A percentile compares a stretch with the other conserved stretches of the same genome.
phyloP scores from a whole-genome alignment of 148 eudicot genomes.

The Amaranthus hypochondriacus region DNA sequence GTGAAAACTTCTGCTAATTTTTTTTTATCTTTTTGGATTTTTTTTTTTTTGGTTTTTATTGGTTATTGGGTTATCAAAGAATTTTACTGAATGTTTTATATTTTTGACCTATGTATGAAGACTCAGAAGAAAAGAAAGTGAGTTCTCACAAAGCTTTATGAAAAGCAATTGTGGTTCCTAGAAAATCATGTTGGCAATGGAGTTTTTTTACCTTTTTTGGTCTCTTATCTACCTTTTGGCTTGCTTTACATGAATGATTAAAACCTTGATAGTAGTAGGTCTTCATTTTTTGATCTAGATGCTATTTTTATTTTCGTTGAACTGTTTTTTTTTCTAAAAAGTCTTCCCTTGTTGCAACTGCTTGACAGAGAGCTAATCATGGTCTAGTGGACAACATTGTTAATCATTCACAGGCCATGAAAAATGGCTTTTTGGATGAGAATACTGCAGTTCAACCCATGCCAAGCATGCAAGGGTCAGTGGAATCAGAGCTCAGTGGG shows the following conservation, averaged over 20 bases:
- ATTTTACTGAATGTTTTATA: too few relatives aligned
- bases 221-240: too few relatives aligned
- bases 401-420: conserved; percentile 46
- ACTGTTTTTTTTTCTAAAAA: not conserved
- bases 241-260: too few relatives aligned
- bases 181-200: not conserved
- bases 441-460: conserved; percentile 41
- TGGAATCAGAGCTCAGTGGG: conserved; percentile 45
- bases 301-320: conserved; percentile 1
- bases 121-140: not conserved
- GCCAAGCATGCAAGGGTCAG: conserved; percentile 37
- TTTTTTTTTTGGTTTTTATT: too few relatives aligned
- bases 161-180: not conserved
- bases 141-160: not conserved
- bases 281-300: not conserved
- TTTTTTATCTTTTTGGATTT: not conserved
- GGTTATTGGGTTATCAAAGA: too few relatives aligned
- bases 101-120: too few relatives aligned
- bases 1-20: too few relatives aligned
- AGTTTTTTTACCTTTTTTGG: not conserved
- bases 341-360: conserved; percentile 6
- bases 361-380: conserved; percentile 58
- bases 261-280: too few relatives aligned
- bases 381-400: conserved; percentile 52
- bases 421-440: conserved; percentile 50